Evolutionary conservation across 2,329 filamentous ascomycete species (phyloP).

Genomic region (Colletotrichum sp.): DNA sequence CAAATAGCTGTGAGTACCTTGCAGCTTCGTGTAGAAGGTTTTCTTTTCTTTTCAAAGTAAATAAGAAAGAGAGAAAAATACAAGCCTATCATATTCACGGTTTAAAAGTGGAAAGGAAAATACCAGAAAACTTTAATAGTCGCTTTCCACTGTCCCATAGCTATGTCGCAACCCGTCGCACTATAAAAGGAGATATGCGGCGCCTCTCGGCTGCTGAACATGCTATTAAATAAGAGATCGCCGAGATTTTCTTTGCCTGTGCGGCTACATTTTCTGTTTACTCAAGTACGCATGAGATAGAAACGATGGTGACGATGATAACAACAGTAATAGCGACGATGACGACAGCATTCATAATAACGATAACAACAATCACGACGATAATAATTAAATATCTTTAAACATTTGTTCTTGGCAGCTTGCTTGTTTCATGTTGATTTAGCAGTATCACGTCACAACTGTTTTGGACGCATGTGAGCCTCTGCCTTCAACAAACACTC

Average conservation of each 20-base stretch:
- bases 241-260: too few relatives aligned
- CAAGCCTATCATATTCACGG: too few relatives aligned
- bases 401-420: rapidly evolving
- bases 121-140: rapidly evolving
- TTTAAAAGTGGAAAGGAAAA: not conserved
- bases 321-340: too few relatives aligned
- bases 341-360: rapidly evolving
- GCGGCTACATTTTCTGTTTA: too few relatives aligned
- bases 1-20: rapidly evolving
- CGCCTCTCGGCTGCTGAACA: not conserved
- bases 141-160: too few relatives aligned
- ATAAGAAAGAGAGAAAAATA: too few relatives aligned
- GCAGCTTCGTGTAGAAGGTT: not conserved
- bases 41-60: too few relatives aligned
- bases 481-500: rapidly evolving
- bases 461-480: rapidly evolving
- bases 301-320: too few relatives aligned
- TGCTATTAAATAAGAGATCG: too few relatives aligned
- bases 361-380: rapidly evolving
- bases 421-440: rapidly evolving
- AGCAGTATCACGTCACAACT: too few relatives aligned
- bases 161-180: not conserved
- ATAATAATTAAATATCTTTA: too few relatives aligned
- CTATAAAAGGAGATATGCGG: not conserved
- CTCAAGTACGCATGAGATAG: too few relatives aligned